These are phyloP conservation scores for Botrytis sinoallii DNA, from an alignment of 2,329 filamentous ascomycete genomes.

Conservation along the genomic window DNA sequence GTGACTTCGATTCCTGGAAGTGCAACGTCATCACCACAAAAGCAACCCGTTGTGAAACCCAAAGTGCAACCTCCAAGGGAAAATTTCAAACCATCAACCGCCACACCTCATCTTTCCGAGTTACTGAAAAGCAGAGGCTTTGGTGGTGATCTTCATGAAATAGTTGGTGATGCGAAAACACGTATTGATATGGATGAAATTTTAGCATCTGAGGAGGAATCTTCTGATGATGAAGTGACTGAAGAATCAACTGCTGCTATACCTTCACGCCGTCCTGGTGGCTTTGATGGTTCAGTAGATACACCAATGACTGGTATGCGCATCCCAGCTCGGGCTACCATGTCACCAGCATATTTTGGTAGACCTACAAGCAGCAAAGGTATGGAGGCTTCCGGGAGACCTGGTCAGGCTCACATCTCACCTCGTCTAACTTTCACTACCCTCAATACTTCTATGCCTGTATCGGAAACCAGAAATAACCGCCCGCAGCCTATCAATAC, in stretches of 20 bases:
- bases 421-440: constrained; percentile 40
- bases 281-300: constrained; percentile 39
- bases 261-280: constrained; percentile 39
- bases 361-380: constrained; percentile 60
- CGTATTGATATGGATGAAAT: constrained; percentile 50
- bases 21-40: constrained; percentile 27
- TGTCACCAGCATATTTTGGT: constrained; percentile 48
- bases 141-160: constrained; percentile 57
- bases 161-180: constrained; percentile 58
- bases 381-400: constrained; percentile 37
- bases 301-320: constrained; percentile 46
- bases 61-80: constrained; percentile 34
- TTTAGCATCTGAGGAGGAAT: constrained; percentile 52
- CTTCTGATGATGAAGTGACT: constrained; percentile 47
- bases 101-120: constrained; percentile 65
- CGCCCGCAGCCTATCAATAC: constrained; percentile 22
- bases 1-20: constrained; percentile 46
- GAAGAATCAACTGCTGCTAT: constrained; percentile 40
- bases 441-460: constrained; percentile 30
- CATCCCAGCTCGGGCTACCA: constrained; percentile 56
- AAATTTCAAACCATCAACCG: constrained; percentile 51
- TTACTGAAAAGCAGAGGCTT: constrained; percentile 62
- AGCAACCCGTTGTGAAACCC: constrained; percentile 29
- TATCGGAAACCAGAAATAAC: constrained; percentile 21
- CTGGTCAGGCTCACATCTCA: constrained; percentile 42